A percentile compares a stretch with the other conserved stretches of the same genome.
Conservation (phyloP, 2,329 filamentous ascomycete species). For the Neonectria faginata region DNA sequence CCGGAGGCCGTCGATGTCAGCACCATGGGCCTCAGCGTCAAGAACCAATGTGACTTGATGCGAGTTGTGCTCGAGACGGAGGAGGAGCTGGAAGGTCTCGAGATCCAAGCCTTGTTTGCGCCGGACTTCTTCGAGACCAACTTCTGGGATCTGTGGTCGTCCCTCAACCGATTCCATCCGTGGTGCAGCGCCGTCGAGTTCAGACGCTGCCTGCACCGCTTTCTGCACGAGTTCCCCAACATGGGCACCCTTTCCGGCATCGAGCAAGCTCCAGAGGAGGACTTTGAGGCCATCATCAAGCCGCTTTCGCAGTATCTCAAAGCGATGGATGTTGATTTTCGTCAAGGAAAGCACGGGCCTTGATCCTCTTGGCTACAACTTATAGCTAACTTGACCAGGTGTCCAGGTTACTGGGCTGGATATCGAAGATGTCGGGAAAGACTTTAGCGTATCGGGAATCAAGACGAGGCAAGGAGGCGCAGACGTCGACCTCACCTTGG, state of each 20-base stretch:
- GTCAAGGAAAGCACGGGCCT: conserved; percentile 36
- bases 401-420: conserved; percentile 44
- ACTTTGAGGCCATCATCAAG: conserved; percentile 45
- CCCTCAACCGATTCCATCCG: conserved; percentile 45
- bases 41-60: conserved; percentile 46
- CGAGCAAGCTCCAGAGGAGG: conserved; percentile 44
- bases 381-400: conserved; percentile 34
- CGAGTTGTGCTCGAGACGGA: conserved; percentile 44
- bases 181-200: conserved; percentile 47
- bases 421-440: conserved; percentile 35
- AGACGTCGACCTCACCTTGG: conserved; percentile 29
- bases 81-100: conserved; percentile 41
- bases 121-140: conserved; percentile 46
- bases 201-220: conserved; percentile 41
- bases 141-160: conserved; percentile 46
- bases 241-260: conserved; percentile 43
- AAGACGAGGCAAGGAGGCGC: conserved; percentile 38
- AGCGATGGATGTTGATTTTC: conserved; percentile 44
- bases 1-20: conserved; percentile 43
- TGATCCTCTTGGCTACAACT: not conserved
- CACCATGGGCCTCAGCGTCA: conserved; percentile 46
- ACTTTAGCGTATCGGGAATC: conserved; percentile 37
- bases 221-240: conserved; percentile 45
- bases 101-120: conserved; percentile 44
- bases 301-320: conserved; percentile 44